Evolutionary conservation across 1,284 basidiomycete species (phyloP).

Genomic region (Rhodotorula mucilaginosa): DNA sequence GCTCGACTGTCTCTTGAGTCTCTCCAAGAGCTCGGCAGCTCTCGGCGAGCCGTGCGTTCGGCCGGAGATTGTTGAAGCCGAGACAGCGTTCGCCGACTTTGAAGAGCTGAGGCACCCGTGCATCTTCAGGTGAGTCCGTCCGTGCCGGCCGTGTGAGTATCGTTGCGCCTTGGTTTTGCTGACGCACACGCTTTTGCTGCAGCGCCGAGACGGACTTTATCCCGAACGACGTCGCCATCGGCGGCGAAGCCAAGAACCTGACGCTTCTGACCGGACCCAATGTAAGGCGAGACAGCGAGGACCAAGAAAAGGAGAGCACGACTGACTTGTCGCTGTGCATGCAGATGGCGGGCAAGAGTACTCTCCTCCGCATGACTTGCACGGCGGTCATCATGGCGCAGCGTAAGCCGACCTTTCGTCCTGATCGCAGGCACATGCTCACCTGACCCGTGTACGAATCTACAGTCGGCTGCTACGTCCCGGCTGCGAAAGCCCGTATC

Average conservation of each 20-base stretch:
- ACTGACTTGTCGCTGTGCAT: background rate
- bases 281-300: conserved; percentile 50
- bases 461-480: conserved; percentile 86
- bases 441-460: background rate
- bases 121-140: conserved; percentile 40
- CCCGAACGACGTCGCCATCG: conserved; percentile 87
- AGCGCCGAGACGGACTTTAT: conserved; percentile 68
- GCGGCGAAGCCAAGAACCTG: conserved; percentile 67
- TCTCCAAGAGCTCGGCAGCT: conserved; percentile 83
- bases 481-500: conserved; percentile 75
- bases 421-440: background rate
- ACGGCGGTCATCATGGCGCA: conserved; percentile 45
- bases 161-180: background rate
- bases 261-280: conserved; percentile 93
- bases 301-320: background rate
- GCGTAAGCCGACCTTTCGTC: conserved; percentile 10
- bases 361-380: conserved; percentile 81
- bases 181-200: conserved; percentile 46
- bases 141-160: conserved; percentile 57
- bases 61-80: conserved; percentile 78
- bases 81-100: conserved; percentile 75
- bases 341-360: conserved; percentile 51
- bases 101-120: conserved; percentile 78
- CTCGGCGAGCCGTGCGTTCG: conserved; percentile 90
- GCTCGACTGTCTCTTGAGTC: conserved; percentile 88